Evolutionary conservation across 2,329 filamentous ascomycete genomes (phyloP).

Genomic region (Hymenoscyphus fraxineus): DNA sequence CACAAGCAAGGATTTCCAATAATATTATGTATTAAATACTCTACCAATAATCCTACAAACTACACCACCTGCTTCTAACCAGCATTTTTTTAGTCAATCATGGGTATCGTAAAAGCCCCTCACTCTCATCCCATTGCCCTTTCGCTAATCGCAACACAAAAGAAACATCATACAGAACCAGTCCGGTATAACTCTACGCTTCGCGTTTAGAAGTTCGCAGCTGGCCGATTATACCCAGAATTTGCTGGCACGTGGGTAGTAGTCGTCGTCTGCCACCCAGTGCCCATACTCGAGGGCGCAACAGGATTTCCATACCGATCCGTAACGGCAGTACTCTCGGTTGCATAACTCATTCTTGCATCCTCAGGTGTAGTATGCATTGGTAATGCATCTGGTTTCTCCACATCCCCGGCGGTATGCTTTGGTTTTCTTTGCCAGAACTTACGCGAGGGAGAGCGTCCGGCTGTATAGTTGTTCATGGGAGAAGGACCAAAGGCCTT

Average conservation of each 20-base stretch:
- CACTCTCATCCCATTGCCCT: too few relatives aligned
- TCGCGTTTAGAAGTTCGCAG: background rate
- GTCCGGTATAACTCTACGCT: background rate
- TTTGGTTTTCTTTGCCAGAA: conserved; percentile 33
- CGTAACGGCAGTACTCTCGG: conserved; percentile 29
- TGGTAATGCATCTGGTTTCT: conserved; percentile 37
- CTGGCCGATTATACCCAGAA: background rate
- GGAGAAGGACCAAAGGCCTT: conserved; percentile 67
- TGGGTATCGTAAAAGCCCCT: too few relatives aligned
- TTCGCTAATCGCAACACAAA: too few relatives aligned
- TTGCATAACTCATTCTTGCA: conserved; percentile 29
- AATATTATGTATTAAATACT: too few relatives aligned
- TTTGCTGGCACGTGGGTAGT: background rate
- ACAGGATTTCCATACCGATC: background rate
- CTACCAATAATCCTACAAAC: too few relatives aligned
- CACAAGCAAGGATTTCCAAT: too few relatives aligned
- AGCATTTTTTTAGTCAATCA: too few relatives aligned
- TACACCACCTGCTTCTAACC: too few relatives aligned
- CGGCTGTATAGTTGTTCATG: conserved; percentile 64
- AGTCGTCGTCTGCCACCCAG: background rate
- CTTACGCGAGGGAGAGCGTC: conserved; percentile 41
- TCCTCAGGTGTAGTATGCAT: conserved; percentile 39
- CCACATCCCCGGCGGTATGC: conserved; percentile 6
- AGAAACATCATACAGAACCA: too few relatives aligned
- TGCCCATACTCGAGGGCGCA: background rate